A percentile compares a stretch with the other conserved stretches of the same genome.
phyloP scores from a whole-genome alignment of 352 stramenopile species.

The Pythium angustatum region DNA sequence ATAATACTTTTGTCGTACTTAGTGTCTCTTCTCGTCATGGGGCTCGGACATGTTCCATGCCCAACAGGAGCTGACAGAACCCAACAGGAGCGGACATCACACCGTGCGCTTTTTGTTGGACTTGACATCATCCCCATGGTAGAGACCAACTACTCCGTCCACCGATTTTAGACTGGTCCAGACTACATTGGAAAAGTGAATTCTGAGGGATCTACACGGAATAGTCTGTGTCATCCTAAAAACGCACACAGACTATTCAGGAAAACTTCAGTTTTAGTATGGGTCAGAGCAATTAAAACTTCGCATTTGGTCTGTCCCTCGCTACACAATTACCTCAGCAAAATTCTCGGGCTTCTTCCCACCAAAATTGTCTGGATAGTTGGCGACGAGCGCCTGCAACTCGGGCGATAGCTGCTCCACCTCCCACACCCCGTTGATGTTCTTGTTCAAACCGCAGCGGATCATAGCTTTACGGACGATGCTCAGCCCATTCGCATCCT shows the following conservation, averaged over 20 bases:
- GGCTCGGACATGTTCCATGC: too few relatives aligned
- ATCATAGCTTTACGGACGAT: slow-evolving; percentile 31
- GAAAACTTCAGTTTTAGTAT: too few relatives aligned
- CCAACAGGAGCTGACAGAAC: too few relatives aligned
- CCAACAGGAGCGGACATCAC: too few relatives aligned
- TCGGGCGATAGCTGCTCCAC: slow-evolving; percentile 18
- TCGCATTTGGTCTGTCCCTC: too few relatives aligned
- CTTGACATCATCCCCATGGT: too few relatives aligned
- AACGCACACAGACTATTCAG: neutral
- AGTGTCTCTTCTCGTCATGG: too few relatives aligned
- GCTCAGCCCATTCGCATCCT: slow-evolving; percentile 14
- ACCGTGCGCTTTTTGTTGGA: too few relatives aligned
- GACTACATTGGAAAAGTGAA: neutral
- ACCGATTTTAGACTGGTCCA: neutral
- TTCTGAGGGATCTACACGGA: neutral
- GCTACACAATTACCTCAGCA: neutral
- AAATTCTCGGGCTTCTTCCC: neutral
- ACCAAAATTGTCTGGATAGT: slow-evolving; percentile 19
- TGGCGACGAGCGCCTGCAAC: slow-evolving; percentile 20
- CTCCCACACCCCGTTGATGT: slow-evolving; percentile 21
- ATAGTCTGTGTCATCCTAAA: neutral
- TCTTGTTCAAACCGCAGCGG: slow-evolving; percentile 16
- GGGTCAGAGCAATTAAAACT: too few relatives aligned
- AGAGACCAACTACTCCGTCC: too few relatives aligned
- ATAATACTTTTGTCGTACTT: too few relatives aligned